Conservation (phyloP, 1,284 basidiomycete genomes). For the Vanrija humicola region DNA sequence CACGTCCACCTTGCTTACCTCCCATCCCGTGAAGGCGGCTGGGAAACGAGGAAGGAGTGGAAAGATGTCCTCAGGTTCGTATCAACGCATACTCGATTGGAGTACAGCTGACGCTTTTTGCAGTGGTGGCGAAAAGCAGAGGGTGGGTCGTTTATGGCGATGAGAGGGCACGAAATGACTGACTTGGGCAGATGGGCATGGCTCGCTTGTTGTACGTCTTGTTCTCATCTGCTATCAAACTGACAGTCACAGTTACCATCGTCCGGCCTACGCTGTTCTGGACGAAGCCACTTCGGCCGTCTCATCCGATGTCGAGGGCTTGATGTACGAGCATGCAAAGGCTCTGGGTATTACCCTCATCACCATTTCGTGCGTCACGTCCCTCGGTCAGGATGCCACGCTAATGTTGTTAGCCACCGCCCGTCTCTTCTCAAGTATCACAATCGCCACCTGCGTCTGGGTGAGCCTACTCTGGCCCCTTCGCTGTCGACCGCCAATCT, state of each 20-base stretch:
- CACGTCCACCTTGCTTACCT: slow-evolving; percentile 81
- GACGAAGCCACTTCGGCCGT: slow-evolving; percentile 93
- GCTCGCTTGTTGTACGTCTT: slow-evolving; percentile 43
- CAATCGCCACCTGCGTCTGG: slow-evolving; percentile 51
- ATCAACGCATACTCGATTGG: neutral
- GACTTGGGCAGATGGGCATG: slow-evolving; percentile 59
- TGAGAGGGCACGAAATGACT: neutral
- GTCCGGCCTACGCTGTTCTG: slow-evolving; percentile 47
- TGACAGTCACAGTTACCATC: slow-evolving; percentile 32
- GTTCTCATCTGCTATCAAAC: neutral
- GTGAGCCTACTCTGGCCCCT: slow-evolving; percentile 30
- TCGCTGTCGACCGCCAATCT: slow-evolving; percentile 16
- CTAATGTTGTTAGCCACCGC: slow-evolving; percentile 46
- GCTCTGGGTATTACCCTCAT: slow-evolving; percentile 88
- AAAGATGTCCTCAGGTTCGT: slow-evolving; percentile 67
- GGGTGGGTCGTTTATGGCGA: slow-evolving; percentile 52
- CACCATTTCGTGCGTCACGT: slow-evolving; percentile 65
- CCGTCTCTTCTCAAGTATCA: slow-evolving; percentile 56
- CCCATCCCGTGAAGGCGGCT: slow-evolving; percentile 82
- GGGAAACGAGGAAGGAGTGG: slow-evolving; percentile 90
- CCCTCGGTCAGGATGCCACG: slow-evolving; percentile 25
- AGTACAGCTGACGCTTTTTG: neutral
- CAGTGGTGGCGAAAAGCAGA: slow-evolving; percentile 92
- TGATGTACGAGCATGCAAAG: slow-evolving; percentile 94
- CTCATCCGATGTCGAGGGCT: slow-evolving; percentile 90